These are phyloP conservation scores for Euphorbia schlechtendalii DNA, from an alignment of 441 rosid species.

Conservation along the genomic window DNA sequence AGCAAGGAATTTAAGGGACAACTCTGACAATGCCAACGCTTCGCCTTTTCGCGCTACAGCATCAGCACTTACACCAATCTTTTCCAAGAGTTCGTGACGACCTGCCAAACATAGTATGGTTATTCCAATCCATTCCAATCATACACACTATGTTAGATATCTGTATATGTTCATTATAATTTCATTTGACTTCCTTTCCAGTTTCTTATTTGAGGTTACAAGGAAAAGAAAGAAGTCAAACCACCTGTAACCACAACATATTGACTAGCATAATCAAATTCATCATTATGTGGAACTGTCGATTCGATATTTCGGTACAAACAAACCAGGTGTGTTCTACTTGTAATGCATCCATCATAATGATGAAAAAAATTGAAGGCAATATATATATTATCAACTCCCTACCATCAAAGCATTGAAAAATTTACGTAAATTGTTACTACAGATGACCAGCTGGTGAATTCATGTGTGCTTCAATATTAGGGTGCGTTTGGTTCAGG, in stretches of 20 bases:
- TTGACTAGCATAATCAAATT: neutral
- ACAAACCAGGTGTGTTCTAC: neutral
- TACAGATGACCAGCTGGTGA: neutral
- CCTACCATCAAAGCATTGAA: neutral
- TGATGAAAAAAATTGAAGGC: neutral
- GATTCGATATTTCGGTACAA: neutral
- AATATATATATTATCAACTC: neutral
- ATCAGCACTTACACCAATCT: conserved; percentile 53
- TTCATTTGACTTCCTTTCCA: neutral
- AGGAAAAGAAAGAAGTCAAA: neutral
- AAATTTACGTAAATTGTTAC: neutral
- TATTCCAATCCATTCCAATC: neutral
- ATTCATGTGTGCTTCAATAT: neutral
- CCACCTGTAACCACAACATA: neutral
- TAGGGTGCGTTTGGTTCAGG: too few relatives aligned
- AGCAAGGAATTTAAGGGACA: conserved; percentile 57
- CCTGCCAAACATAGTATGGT: conserved; percentile 29
- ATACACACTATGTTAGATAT: neutral
- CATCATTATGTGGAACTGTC: neutral
- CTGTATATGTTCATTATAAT: neutral
- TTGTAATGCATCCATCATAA: neutral
- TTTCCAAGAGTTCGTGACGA: conserved; percentile 64
- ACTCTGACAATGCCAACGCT: conserved; percentile 56
- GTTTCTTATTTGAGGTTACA: neutral
- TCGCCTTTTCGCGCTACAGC: conserved; percentile 57